These are phyloP conservation scores for Dactylellina haptotyla DNA, from an alignment of 2,329 filamentous ascomycete genomes.

Conservation along the genomic window DNA sequence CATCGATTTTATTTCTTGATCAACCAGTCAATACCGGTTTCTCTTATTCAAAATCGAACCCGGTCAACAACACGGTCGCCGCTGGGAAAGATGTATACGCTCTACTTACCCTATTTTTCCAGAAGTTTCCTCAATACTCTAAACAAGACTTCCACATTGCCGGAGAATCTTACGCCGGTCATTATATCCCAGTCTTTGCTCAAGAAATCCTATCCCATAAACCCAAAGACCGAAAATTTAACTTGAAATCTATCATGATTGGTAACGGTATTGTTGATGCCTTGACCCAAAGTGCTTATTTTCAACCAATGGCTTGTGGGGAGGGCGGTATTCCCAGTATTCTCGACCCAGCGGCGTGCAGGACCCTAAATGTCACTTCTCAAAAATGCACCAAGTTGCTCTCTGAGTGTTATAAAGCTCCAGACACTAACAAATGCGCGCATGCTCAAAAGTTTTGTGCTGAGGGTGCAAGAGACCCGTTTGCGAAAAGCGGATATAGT, in stretches of 20 bases:
- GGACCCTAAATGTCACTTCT: conserved; percentile 89
- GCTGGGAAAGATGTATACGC: conserved; percentile 98
- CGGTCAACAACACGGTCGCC: conserved; percentile 90
- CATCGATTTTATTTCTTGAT: conserved; percentile 98
- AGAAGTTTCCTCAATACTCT: conserved; percentile 95
- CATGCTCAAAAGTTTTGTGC: conserved; percentile 98
- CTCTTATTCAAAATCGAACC: conserved; percentile 83
- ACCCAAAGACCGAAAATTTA: conserved; percentile 97
- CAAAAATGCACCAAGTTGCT: conserved; percentile 90
- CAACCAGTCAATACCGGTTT: conserved; percentile 98
- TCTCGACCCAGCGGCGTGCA: conserved; percentile 78
- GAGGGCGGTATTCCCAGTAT: conserved; percentile 92
- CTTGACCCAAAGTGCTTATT: conserved; percentile 90
- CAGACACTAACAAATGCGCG: conserved; percentile 90
- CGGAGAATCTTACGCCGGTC: conserved; percentile 92
- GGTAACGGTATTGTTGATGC: conserved; percentile 96
- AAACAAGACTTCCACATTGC: conserved; percentile 97
- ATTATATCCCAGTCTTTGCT: conserved; percentile 93
- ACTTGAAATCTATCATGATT: conserved; percentile 92
- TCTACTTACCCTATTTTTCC: conserved; percentile 96
- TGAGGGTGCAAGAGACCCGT: conserved; percentile 91
- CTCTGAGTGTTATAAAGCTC: conserved; percentile 86
- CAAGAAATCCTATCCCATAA: conserved; percentile 84
- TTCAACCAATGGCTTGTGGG: conserved; percentile 97
- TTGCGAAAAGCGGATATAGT: conserved; percentile 91